Evolutionary conservation across 1,284 basidiomycete species (phyloP), one percentile per base, ranked within the genome.

Genomic region (Ganoderma resinaceum): DNA sequence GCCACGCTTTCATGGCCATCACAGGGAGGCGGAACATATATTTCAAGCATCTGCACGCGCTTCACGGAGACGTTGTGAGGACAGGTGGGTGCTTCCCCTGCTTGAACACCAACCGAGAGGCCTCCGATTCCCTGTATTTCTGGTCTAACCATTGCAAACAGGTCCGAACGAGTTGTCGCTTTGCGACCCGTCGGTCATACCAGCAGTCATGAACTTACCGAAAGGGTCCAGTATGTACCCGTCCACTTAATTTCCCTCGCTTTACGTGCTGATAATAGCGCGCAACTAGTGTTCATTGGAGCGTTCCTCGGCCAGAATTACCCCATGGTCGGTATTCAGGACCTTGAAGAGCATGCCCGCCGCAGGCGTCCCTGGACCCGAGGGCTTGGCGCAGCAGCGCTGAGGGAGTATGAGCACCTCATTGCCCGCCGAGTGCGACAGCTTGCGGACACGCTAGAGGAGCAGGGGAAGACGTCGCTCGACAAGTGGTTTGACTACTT

Each of bases 301-400:
- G 46, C 46, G n/a, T 49, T 49, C 46, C 46, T 49, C n/a, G 46
- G 46, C 46, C 46, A 49, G 46, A 49, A n/a, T 26, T n/a, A 11
- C 46, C 46, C 46, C 5, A 20, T 49, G 46, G 46, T 49, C 12
- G 62, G 37, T 1, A 42, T 67, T 16, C 16, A 38, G 62, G 67
- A 75, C 38, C 31, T 55, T 8, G 55, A 66, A 3, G 66, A 71
- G 33, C 77, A 78, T 65, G 26, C 66, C 3, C 66, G 69, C n/a
- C 68, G 75, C 1, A 72, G 76, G 5, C 70, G 70, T 16, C 38
- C 70, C 3, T 78, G 76, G 76, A 74, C 66, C 31, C 66, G 74
- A 18, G 74, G 62, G 1, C 66, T 78, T 57, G 74, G 70, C 38
- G 68, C 68, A 11, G 58, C 61, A 3, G 76, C 76, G 4, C 35